phyloP scores from a whole-genome alignment of 306 rosid species.

The Vachellia collinsii region DNA sequence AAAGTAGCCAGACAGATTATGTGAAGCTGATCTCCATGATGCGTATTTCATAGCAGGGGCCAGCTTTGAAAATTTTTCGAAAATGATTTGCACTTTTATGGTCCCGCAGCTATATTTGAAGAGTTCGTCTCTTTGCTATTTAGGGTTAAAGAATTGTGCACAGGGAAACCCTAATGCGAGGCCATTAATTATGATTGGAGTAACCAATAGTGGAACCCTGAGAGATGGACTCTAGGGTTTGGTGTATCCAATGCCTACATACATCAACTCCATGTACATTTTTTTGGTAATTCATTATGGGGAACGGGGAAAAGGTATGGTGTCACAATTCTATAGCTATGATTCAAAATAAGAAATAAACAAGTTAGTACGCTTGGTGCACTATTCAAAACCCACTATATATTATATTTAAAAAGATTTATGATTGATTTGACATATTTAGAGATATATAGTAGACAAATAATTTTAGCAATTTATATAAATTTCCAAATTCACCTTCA shows the following conservation, averaged over 20 bases:
- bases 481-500: background rate
- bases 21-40: constrained; percentile 38
- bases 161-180: constrained; percentile 48
- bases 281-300: constrained; percentile 34
- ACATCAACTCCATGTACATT: constrained; percentile 38
- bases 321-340: background rate
- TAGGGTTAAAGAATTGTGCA: constrained; percentile 39
- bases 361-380: background rate
- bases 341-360: background rate
- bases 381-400: background rate
- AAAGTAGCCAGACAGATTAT: constrained; percentile 42
- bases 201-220: constrained; percentile 12
- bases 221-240: constrained; percentile 35
- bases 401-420: background rate
- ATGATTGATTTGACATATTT: background rate
- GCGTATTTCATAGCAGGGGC: constrained; percentile 51
- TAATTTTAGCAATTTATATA: background rate
- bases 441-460: background rate
- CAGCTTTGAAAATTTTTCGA: constrained; percentile 40
- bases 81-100: constrained; percentile 43
- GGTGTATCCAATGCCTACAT: constrained; percentile 39
- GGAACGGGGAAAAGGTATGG: background rate
- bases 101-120: constrained; percentile 55
- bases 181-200: constrained; percentile 48
- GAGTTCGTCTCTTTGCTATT: constrained; percentile 47